A percentile compares a stretch with the other conserved stretches of the same genome.
Evolutionary conservation across 306 rosid genomes (phyloP).

Genomic region (Cucurbita moschata): DNA sequence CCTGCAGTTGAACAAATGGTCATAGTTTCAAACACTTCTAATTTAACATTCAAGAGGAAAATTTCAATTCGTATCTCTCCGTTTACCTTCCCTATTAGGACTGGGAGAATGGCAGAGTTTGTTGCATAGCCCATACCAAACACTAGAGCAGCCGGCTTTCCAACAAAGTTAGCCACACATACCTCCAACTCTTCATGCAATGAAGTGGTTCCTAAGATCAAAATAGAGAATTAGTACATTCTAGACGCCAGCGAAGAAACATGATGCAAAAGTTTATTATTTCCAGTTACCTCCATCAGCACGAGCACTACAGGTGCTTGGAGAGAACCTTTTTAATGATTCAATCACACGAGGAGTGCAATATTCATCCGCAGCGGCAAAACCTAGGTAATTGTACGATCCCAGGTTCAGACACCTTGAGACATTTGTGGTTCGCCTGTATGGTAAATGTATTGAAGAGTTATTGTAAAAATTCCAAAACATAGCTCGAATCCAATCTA

Average conservation of each 20-base stretch:
- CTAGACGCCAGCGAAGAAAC: not conserved
- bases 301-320: slow-evolving; percentile 80
- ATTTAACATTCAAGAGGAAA: not conserved
- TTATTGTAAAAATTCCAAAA: not conserved
- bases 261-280: slow-evolving; percentile 4
- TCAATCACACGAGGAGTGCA: slow-evolving; percentile 79
- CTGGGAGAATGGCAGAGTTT: slow-evolving; percentile 82
- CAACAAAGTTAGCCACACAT: slow-evolving; percentile 50
- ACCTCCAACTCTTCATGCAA: slow-evolving; percentile 61
- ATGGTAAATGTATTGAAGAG: not conserved
- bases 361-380: slow-evolving; percentile 84
- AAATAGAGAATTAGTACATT: slow-evolving; percentile 1
- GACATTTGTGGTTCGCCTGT: slow-evolving; percentile 50
- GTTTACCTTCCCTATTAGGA: slow-evolving; percentile 56
- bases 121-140: slow-evolving; percentile 92
- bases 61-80: not conserved
- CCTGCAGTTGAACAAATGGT: slow-evolving; percentile 24
- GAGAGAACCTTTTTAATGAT: slow-evolving; percentile 53
- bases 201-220: slow-evolving; percentile 41
- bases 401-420: slow-evolving; percentile 85
- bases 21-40: not conserved
- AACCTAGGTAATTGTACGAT: slow-evolving; percentile 85
- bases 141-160: slow-evolving; percentile 70
- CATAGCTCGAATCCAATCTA: not conserved
- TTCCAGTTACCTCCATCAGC: slow-evolving; percentile 57